phyloP scores from a whole-genome alignment of 495 filamentous ascomycete genomes.

The Lineolata rhizophorae region DNA sequence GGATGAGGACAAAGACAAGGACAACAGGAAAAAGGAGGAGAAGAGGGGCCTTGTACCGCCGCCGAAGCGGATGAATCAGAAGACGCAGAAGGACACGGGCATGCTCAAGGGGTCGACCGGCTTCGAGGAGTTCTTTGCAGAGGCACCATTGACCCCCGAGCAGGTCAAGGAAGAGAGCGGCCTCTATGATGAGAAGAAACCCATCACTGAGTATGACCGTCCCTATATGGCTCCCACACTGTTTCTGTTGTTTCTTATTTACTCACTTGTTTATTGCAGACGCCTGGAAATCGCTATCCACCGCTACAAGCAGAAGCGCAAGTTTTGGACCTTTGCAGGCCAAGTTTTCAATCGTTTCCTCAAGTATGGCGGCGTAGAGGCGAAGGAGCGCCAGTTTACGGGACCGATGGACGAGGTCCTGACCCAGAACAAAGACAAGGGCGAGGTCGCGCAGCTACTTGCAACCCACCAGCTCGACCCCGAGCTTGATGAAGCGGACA shows the following conservation, averaged over 20 bases:
- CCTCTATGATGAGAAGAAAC: constrained; percentile 16
- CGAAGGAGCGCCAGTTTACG: constrained; percentile 41
- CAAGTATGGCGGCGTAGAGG: constrained; percentile 58
- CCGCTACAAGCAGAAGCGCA: constrained; percentile 54
- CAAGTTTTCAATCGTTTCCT: constrained; percentile 62
- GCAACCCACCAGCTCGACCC: constrained; percentile 33
- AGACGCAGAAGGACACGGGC: constrained; percentile 7
- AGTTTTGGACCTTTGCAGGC: constrained; percentile 36
- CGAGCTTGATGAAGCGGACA: constrained; percentile 18
- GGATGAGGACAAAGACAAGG: too few relatives aligned
- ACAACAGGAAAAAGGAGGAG: constrained; percentile 1
- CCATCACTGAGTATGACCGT: constrained; percentile 1
- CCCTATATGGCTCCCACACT: too few relatives aligned
- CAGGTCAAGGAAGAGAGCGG: constrained; percentile 36
- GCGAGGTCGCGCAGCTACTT: constrained; percentile 37
- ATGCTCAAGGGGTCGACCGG: constrained; percentile 18
- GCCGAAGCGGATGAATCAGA: neutral
- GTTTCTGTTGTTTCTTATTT: constrained; percentile 2
- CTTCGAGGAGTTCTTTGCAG: constrained; percentile 45
- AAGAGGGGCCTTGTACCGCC: constrained; percentile 1
- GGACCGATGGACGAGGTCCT: constrained; percentile 32
- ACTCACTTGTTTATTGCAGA: constrained; percentile 18
- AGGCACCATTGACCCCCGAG: constrained; percentile 51
- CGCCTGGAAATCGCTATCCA: constrained; percentile 76
- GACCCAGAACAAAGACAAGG: constrained; percentile 29